Base-by-base conservation (phyloP, 352 stramenopile species). In the Globisporangium cylindrosporum region DNA sequence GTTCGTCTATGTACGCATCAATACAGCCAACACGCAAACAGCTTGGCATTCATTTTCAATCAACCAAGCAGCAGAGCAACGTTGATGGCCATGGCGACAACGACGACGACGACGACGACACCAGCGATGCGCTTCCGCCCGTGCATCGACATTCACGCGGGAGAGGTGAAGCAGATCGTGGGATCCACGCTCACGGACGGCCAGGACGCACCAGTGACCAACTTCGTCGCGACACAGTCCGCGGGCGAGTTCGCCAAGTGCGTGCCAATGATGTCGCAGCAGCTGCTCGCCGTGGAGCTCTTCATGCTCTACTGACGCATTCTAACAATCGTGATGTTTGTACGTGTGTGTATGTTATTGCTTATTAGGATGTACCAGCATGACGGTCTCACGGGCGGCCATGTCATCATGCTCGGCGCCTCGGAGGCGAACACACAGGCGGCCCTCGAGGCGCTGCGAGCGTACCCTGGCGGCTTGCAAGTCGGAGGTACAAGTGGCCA, bases 131-230 rank as follows among this genome's bases (percentile, higher is more conserved):
- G 96, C 73, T 99, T 99, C 79, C 90, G 97, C 53, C 97, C 97
- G 46, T 99, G 97, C 74, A 99, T 99, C 72, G 97, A 99, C 80
- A 92, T 99, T 64, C 97, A 99, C 80, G 84, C 89, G 38, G 97
- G 97, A 41, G 78, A 97, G 73, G 97, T 99, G 48, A 99, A 99
- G 86, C 97, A 99, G 81, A 99, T 99, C 75, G 97, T 99, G 54
- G 97, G 97, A 22, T 98, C 92, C 15, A 99, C 97, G 41, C 85
- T 99, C 53, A 93, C 75, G n/a, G 94, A 98, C 72, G 81, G 78
- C n/a, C 78, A 86, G 51, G 75, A 75, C 15, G 74, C 69, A 20
- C 88, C 89, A 0, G 77, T 96, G 64, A 98, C 91, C 55, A 99
- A 99, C 80, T 99, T 99, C 76, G 88, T 91, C 24, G 89, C 93